These are phyloP conservation scores for Sclerotinia sclerotiorum DNA, from an alignment of 2,329 filamentous ascomycete species.

Conservation along the genomic window DNA sequence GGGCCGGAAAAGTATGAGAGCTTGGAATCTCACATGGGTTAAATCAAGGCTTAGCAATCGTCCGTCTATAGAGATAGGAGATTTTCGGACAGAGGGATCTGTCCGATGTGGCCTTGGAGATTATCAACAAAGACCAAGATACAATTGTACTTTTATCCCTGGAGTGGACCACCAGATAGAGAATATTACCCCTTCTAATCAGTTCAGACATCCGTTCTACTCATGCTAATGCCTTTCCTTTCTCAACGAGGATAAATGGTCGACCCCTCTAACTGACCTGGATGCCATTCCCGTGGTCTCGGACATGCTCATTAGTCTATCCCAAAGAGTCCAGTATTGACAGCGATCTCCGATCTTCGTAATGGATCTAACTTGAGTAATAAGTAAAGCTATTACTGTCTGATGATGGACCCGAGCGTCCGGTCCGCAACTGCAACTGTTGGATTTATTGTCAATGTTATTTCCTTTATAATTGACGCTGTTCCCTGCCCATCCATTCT, in stretches of 20 bases:
- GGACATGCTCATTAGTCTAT: neutral
- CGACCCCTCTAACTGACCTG: conserved; percentile 1
- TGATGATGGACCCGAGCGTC: neutral
- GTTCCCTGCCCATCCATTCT: neutral
- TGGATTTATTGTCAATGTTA: neutral
- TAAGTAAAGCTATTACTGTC: conserved; percentile 1
- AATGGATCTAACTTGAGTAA: neutral
- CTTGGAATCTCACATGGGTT: neutral
- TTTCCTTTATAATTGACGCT: neutral
- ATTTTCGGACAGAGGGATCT: neutral
- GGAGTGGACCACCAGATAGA: conserved; percentile 8
- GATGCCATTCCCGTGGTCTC: conserved; percentile 6
- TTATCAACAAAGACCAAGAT: conserved; percentile 3
- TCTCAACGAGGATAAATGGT: neutral
- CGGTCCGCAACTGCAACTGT: conserved; percentile 4
- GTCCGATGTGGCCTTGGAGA: neutral
- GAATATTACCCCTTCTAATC: neutral
- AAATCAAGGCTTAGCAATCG: neutral
- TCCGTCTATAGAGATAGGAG: neutral
- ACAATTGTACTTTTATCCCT: neutral
- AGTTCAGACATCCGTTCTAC: neutral
- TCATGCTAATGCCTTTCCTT: neutral
- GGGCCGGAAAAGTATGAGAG: neutral
- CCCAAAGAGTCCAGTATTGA: neutral
- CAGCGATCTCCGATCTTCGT: neutral